Conservation (phyloP, 768 basidiomycete genomes). For the Mycena sanguinolenta region DNA sequence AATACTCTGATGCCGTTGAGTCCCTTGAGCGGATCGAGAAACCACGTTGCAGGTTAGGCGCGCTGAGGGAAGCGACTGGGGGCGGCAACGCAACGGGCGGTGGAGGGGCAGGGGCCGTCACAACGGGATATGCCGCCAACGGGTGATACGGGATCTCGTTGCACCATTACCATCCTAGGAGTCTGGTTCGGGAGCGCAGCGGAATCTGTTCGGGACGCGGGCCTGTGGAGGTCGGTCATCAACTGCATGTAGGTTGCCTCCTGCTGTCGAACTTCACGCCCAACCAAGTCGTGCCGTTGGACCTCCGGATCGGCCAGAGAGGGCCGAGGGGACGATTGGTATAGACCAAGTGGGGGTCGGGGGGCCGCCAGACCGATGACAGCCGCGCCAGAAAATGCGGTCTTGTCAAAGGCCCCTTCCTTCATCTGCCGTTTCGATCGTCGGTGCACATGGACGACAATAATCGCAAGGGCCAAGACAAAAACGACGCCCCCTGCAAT, state of each 20-base stretch:
- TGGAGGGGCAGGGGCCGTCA: not conserved
- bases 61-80: not conserved
- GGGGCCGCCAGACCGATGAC: slow-evolving; percentile 30
- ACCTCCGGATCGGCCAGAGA: slow-evolving; percentile 26
- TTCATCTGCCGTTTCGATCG: slow-evolving; percentile 32
- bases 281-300: slow-evolving; percentile 31
- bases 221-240: slow-evolving; percentile 31
- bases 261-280: slow-evolving; percentile 33
- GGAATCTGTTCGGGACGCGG: slow-evolving; percentile 12
- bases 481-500: slow-evolving; percentile 28
- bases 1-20: slow-evolving; percentile 51
- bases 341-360: slow-evolving; percentile 26
- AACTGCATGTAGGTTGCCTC: slow-evolving; percentile 34
- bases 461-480: slow-evolving; percentile 20
- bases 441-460: slow-evolving; percentile 27
- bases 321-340: slow-evolving; percentile 13
- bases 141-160: slow-evolving; percentile 10
- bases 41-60: slow-evolving; percentile 21
- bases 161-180: slow-evolving; percentile 27
- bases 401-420: slow-evolving; percentile 32
- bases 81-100: slow-evolving; percentile 15
- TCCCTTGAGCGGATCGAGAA: slow-evolving; percentile 33
- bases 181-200: slow-evolving; percentile 32
- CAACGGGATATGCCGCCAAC: slow-evolving; percentile 16
- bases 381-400: slow-evolving; percentile 20